Evolutionary conservation across 805 yeast species (phyloP).

Genomic region (Candida peoriensis): DNA sequence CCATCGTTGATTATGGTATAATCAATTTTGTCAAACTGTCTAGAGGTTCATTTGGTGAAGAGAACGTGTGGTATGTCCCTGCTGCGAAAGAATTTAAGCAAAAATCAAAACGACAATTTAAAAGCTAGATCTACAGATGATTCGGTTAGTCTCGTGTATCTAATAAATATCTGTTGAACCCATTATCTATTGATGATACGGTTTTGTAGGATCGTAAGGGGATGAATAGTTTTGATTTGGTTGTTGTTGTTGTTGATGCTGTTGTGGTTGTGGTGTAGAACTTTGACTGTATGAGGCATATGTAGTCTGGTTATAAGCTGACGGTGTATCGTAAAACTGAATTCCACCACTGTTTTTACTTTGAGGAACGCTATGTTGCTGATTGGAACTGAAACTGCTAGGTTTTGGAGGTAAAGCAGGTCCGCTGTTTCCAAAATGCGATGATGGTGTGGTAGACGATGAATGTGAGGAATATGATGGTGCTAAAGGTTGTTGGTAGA

Average conservation of each 20-base stretch:
- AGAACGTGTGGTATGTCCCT: constrained; percentile 11
- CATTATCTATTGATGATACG: constrained; percentile 5
- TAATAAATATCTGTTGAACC: not conserved
- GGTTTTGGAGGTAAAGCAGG: constrained; percentile 18
- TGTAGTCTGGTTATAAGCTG: constrained; percentile 41
- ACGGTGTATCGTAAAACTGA: constrained; percentile 43
- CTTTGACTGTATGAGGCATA: constrained; percentile 28
- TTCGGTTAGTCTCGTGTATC: not conserved
- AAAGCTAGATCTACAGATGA: not conserved
- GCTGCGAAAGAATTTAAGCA: not conserved
- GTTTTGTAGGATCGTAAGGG: constrained; percentile 23
- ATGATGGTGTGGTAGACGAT: constrained; percentile 6
- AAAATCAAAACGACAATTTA: not conserved
- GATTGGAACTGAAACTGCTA: too few relatives aligned
- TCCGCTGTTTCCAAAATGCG: constrained; percentile 8
- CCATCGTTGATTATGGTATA: constrained; percentile 71
- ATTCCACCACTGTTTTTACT: constrained; percentile 24
- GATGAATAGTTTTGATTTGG: constrained; percentile 12
- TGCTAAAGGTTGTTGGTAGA: not conserved
- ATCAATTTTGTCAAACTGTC: constrained; percentile 39
- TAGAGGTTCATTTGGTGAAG: constrained; percentile 8
- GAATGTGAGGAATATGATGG: constrained; percentile 1
- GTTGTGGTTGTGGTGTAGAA: constrained; percentile 5
- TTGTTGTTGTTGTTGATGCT: constrained; percentile 2
- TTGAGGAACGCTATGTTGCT: too few relatives aligned